Evolutionary conservation across 1,139 yeast species (phyloP), one percentile per base, ranked within the genome.

Genomic region (Taphrina confusa): DNA sequence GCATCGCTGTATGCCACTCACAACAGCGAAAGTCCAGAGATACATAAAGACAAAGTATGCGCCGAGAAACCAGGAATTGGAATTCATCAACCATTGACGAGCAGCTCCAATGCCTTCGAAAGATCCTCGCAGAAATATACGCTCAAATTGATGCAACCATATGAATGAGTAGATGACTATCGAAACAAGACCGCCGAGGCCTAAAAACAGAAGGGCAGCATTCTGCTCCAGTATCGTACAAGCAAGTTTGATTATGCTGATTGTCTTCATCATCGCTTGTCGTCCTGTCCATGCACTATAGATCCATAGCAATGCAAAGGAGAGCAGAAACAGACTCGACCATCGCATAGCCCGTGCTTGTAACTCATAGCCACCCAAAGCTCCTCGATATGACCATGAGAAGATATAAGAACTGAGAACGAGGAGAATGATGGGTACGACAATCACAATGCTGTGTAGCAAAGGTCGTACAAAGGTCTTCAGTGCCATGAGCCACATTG

Each of bases 11-110:
- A 75, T 65, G 3, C 76, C 76, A 47, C 73, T 68, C 11, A 76
- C 62, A 18, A 76, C 72, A 0, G 75, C 75, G 74, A 76, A 74
- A 0, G 78, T 73, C 79, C 79, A 76, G 34, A 76, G 63, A 63
- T 73, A 75, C 72, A 74, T 70, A 28, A 75, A 64, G 2, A 72
- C 65, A 65, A 74, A 74, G 63, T 73, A 71, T 4, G 69, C 69
- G 1, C 74, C 77, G 0, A 75, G 67, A 3, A 68, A 57, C 69
- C 75, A 73, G 2, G 74, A 68, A 37, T 68, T 67, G 27, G 71
- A 66, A 46, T 69, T 72, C 47, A 72, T 63, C n/a, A 71, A 66
- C 74, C 74, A 72, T 20, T 23, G 37, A 11, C 51, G 45, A 11
- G 39, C 51, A 16, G 68, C 65, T 11, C 70, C 67, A 36, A 69